phyloP scores from a whole-genome alignment of 495 filamentous ascomycete genomes.

The Pyrenula massariospora region DNA sequence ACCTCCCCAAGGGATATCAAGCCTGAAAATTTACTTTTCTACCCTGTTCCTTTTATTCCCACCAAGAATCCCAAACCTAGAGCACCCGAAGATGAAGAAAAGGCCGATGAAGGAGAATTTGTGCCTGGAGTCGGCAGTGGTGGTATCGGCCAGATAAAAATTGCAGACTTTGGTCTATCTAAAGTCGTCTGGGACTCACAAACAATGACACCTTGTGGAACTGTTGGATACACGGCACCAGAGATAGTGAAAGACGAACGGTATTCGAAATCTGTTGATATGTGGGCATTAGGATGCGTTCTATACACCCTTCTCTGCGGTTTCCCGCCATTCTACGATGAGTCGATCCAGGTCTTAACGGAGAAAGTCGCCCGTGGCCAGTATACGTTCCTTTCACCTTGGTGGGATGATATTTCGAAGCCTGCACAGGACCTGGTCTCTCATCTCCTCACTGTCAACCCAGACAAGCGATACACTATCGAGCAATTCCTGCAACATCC shows the following conservation, averaged over 20 bases:
- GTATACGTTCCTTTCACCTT: conserved; percentile 95
- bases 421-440: conserved; percentile 88
- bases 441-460: conserved; percentile 86
- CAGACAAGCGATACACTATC: conserved; percentile 82
- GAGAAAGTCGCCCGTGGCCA: conserved; percentile 96
- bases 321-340: conserved; percentile 97
- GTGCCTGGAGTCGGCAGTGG: conserved; percentile 72
- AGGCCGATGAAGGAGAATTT: conserved; percentile 94
- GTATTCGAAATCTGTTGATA: conserved; percentile 97
- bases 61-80: conserved; percentile 67
- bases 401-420: conserved; percentile 99
- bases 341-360: conserved; percentile 91
- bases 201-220: conserved; percentile 99
- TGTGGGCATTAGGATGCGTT: conserved; percentile 98
- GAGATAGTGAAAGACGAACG: conserved; percentile 98
- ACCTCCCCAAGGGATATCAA: conserved; percentile 73
- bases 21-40: conserved; percentile 92
- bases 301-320: conserved; percentile 94
- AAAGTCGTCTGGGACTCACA: conserved; percentile 97
- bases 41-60: conserved; percentile 70
- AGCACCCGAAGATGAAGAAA: conserved; percentile 85
- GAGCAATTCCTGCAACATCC: conserved; percentile 81
- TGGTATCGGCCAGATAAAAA: conserved; percentile 90
- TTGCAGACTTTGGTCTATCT: conserved; percentile 93
- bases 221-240: conserved; percentile 96